These are phyloP conservation scores for Phytopythium cucurbitacearum DNA, from an alignment of 352 stramenopile species.

Conservation along the genomic window DNA sequence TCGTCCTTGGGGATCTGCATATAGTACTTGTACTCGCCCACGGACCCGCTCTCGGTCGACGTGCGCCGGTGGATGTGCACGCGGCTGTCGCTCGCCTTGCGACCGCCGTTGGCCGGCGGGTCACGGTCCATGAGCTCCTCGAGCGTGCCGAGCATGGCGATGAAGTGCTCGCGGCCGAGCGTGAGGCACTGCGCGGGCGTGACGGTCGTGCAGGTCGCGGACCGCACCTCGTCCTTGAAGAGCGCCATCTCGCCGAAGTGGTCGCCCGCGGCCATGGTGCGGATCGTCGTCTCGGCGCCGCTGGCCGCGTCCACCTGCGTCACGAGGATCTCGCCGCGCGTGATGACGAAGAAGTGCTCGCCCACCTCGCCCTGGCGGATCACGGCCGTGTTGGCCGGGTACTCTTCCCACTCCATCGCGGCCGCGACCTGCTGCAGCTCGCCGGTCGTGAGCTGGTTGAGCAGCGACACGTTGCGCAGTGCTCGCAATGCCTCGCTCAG, in stretches of 20 bases:
- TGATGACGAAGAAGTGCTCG: conserved; percentile 81
- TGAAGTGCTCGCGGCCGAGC: conserved; percentile 67
- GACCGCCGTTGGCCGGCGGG: conserved; percentile 18
- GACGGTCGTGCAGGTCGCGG: conserved; percentile 87
- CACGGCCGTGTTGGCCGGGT: conserved; percentile 43
- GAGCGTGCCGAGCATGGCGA: conserved; percentile 71
- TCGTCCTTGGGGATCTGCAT: conserved; percentile 70
- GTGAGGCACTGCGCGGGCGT: conserved; percentile 59
- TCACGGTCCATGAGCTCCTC: conserved; percentile 78
- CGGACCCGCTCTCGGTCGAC: conserved; percentile 29
- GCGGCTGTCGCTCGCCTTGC: conserved; percentile 6
- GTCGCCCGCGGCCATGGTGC: conserved; percentile 64
- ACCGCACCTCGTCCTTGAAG: conserved; percentile 89
- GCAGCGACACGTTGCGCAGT: conserved; percentile 48
- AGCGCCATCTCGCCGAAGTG: conserved; percentile 95
- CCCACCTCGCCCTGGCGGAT: conserved; percentile 72
- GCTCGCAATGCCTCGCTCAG: conserved; percentile 57
- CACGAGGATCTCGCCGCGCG: conserved; percentile 65
- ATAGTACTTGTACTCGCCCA: conserved; percentile 65
- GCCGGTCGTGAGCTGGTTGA: conserved; percentile 59
- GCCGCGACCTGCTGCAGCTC: conserved; percentile 68
- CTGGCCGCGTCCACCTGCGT: conserved; percentile 46
- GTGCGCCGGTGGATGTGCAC: conserved; percentile 17
- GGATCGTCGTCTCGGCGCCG: conserved; percentile 43
- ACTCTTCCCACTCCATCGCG: conserved; percentile 83